These are phyloP conservation scores for Pichia cactophila DNA, from an alignment of 1,139 yeast genomes.

Conservation along the genomic window DNA sequence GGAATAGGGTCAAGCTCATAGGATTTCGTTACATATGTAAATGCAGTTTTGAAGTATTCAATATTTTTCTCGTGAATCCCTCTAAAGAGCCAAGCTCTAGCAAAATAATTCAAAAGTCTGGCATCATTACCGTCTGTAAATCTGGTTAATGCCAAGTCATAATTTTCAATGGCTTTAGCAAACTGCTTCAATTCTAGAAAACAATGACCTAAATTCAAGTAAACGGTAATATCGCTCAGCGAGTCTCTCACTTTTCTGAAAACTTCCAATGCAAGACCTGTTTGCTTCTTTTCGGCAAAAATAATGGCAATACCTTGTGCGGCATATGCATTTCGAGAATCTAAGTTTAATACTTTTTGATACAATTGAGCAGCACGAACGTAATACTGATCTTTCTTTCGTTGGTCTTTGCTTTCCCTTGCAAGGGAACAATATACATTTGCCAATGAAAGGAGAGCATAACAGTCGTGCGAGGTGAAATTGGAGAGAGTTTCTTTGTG, in stretches of 20 bases:
- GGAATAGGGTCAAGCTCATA: slow-evolving; percentile 31
- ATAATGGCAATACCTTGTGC: slow-evolving; percentile 97
- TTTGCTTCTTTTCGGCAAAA: slow-evolving; percentile 79
- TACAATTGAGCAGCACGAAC: slow-evolving; percentile 84
- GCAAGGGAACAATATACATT: slow-evolving; percentile 82
- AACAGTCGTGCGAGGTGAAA: slow-evolving; percentile 79
- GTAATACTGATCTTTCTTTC: slow-evolving; percentile 70
- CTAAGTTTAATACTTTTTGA: slow-evolving; percentile 80
- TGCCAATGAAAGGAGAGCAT: slow-evolving; percentile 84
- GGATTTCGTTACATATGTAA: slow-evolving; percentile 58
- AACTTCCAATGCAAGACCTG: slow-evolving; percentile 72
- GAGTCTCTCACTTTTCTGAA: slow-evolving; percentile 89
- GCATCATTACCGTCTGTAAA: slow-evolving; percentile 59
- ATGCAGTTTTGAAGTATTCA: slow-evolving; percentile 50
- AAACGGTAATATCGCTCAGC: slow-evolving; percentile 67
- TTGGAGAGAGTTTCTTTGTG: slow-evolving; percentile 79
- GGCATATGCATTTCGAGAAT: slow-evolving; percentile 83
- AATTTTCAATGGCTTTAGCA: slow-evolving; percentile 81
- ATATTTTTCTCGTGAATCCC: slow-evolving; percentile 64
- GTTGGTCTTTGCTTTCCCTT: slow-evolving; percentile 61
- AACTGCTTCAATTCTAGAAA: slow-evolving; percentile 74
- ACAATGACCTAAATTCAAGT: slow-evolving; percentile 84
- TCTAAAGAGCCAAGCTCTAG: slow-evolving; percentile 85
- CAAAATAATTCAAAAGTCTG: slow-evolving; percentile 63
- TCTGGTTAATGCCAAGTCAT: slow-evolving; percentile 68